Evolutionary conservation across 2,329 filamentous ascomycete species (phyloP).

Genomic region (Beauveria sp.): DNA sequence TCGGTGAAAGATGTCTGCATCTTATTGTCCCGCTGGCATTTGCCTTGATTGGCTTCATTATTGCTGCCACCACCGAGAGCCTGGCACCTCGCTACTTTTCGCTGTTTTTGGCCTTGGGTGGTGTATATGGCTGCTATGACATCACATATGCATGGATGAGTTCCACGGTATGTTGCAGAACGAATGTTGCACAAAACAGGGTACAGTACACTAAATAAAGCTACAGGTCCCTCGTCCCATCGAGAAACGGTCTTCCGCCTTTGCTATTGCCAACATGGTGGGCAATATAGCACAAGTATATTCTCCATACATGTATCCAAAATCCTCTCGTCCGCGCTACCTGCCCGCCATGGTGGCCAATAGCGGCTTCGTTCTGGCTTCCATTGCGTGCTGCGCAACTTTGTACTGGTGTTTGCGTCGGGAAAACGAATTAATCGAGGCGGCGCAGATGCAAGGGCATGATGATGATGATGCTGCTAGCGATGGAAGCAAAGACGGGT

Average conservation of each 20-base stretch:
- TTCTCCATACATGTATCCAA: slow-evolving; percentile 39
- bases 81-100: slow-evolving; percentile 51
- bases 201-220: not conserved
- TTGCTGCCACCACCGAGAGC: slow-evolving; percentile 54
- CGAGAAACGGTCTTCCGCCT: slow-evolving; percentile 56
- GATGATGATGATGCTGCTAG: not conserved
- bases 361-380: slow-evolving; percentile 55
- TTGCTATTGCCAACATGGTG: slow-evolving; percentile 60
- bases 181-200: not conserved
- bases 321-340: slow-evolving; percentile 35
- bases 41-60: slow-evolving; percentile 57
- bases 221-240: slow-evolving; percentile 54
- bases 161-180: slow-evolving; percentile 17
- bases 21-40: slow-evolving; percentile 54
- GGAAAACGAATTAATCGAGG: slow-evolving; percentile 54
- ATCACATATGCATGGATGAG: slow-evolving; percentile 12
- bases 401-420: slow-evolving; percentile 45
- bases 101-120: slow-evolving; percentile 7
- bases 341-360: slow-evolving; percentile 51
- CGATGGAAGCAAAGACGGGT: not conserved
- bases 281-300: slow-evolving; percentile 51
- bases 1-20: slow-evolving; percentile 64
- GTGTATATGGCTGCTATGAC: slow-evolving; percentile 11
- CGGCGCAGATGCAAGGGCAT: slow-evolving; percentile 15
- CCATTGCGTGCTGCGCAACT: slow-evolving; percentile 38